Evolutionary conservation across 73 alveolate genomes (phyloP), one percentile per base, ranked within the genome.

Genomic region (Paramecium primaurelia): DNA sequence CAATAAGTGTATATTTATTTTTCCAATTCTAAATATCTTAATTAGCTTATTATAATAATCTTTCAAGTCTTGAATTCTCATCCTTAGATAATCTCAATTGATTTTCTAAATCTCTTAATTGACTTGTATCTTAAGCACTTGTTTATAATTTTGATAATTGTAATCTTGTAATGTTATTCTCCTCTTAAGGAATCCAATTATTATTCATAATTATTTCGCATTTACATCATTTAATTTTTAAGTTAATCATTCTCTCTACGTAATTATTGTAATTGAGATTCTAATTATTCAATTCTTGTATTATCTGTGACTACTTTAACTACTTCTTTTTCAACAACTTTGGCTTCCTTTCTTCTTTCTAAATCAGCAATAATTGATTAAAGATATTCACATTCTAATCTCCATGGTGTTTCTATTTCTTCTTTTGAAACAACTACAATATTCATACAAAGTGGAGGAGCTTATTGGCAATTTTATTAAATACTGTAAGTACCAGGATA

Each of bases 401-500:
- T 42, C 77, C 91, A 80, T 25, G 91, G 91, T 0, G 91, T 64
- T 49, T 80, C 91, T 1, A 80, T 80, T 49, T 80, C 91, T 47
- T 45, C 90, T 38, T 80, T 80, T 44, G 77, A 80, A 45, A 80
- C 91, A 1, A 80, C 91, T 10, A 80, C 44, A 47, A 80, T 34
- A 22, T 80, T 80, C 91, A 80, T 80, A 22, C 91, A 49, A 11
- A 73, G 36, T 37, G 87, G 87, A 6, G 58, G 37, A 16, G 87
- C 87, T 22, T 34, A 2, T 73, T 73, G 34, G 22, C 87, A 73
- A 73, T 73, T 73, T 40, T 73, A 20, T n/a, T 37, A 22, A 28
- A 64, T 54, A 64, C 51, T 64, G 26, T 64, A 64, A 12, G 84
- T 64, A 2, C 84, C 84, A 28, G 84, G 84, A 64, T 64, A 64